A percentile compares a stretch with the other conserved stretches of the same genome.
Conservation (phyloP, 2,329 filamentous ascomycete species). For the Aspergillus arachidicola region DNA sequence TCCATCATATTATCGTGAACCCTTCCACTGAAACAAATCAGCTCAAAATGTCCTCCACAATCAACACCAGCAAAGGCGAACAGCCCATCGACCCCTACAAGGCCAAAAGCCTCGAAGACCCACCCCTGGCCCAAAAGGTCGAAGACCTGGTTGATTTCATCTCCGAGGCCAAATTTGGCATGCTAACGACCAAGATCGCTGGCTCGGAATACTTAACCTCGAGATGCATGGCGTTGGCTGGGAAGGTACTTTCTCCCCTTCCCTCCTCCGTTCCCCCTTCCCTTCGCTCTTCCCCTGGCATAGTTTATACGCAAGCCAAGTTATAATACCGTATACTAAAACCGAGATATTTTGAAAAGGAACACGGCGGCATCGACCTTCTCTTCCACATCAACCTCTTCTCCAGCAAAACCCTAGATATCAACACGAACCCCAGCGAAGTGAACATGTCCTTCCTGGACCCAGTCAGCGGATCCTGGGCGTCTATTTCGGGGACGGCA, state of each 20-base stretch:
- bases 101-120: constrained; percentile 73
- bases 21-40: neutral
- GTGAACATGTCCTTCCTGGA: constrained; percentile 81
- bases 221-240: constrained; percentile 84
- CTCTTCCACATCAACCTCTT: constrained; percentile 92
- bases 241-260: constrained; percentile 57
- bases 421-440: constrained; percentile 70
- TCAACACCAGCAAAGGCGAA: constrained; percentile 63
- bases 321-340: constrained; percentile 3
- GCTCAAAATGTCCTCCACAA: constrained; percentile 36
- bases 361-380: constrained; percentile 75
- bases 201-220: constrained; percentile 70
- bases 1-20: neutral
- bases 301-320: neutral
- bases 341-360: constrained; percentile 50
- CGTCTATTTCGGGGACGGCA: constrained; percentile 76
- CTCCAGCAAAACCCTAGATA: constrained; percentile 82
- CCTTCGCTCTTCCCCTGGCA: neutral
- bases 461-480: constrained; percentile 74
- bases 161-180: constrained; percentile 75
- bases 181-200: constrained; percentile 76
- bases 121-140: constrained; percentile 72
- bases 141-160: constrained; percentile 73
- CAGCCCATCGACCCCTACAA: constrained; percentile 78
- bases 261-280: neutral